These are phyloP conservation scores for Melastoma candidum DNA, from an alignment of 441 rosid genomes.

Conservation along the genomic window DNA sequence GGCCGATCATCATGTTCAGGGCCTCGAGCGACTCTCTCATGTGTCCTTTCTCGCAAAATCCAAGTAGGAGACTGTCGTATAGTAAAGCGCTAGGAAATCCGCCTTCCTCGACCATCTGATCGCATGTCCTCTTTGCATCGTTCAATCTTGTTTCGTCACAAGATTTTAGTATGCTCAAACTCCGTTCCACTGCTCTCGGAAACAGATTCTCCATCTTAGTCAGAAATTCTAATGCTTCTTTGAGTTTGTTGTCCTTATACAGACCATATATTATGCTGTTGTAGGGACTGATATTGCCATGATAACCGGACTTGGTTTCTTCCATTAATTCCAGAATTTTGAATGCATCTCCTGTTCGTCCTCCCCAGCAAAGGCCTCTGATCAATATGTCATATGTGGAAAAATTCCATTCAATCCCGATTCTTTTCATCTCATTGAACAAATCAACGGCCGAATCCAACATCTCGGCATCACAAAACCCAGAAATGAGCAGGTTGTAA, in stretches of 20 bases:
- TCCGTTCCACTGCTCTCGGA: constrained; percentile 57
- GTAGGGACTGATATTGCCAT: constrained; percentile 44
- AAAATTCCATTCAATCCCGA: constrained; percentile 60
- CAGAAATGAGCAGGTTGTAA: constrained; percentile 52
- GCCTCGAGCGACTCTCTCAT: constrained; percentile 43
- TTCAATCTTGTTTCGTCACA: constrained; percentile 43
- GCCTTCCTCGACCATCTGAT: constrained; percentile 45
- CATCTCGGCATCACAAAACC: constrained; percentile 47
- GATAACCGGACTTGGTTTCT: constrained; percentile 32
- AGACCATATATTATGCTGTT: constrained; percentile 62
- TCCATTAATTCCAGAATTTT: constrained; percentile 73
- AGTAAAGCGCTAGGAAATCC: constrained; percentile 38
- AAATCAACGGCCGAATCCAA: constrained; percentile 55
- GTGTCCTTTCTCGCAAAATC: constrained; percentile 36
- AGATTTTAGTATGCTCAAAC: constrained; percentile 40
- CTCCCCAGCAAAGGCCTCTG: constrained; percentile 42
- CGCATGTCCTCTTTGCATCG: constrained; percentile 39
- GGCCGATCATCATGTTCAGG: constrained; percentile 44
- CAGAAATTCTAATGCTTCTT: constrained; percentile 56
- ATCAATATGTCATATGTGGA: constrained; percentile 47
- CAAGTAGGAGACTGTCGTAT: constrained; percentile 48
- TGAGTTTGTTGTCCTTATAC: constrained; percentile 39
- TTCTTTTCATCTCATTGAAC: constrained; percentile 71
- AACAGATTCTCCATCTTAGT: constrained; percentile 53
- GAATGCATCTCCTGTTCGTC: constrained; percentile 48